These are phyloP conservation scores for Tolypocladium amazonense DNA, from an alignment of 2,329 filamentous ascomycete species.

Conservation along the genomic window DNA sequence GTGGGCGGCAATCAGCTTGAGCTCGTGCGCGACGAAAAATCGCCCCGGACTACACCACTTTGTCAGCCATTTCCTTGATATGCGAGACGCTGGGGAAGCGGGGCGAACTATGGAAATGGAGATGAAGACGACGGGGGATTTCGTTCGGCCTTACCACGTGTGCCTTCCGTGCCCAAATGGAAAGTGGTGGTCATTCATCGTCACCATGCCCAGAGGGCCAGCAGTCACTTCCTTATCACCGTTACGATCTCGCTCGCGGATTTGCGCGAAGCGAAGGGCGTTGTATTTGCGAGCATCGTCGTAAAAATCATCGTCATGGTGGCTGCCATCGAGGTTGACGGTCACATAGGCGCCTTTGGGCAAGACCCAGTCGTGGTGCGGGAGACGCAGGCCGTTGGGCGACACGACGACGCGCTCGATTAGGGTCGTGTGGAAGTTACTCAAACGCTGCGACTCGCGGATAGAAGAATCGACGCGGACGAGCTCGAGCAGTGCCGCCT, in stretches of 20 bases:
- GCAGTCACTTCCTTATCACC: constrained; percentile 18
- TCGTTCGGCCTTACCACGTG: constrained; percentile 24
- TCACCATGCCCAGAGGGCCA: constrained; percentile 33
- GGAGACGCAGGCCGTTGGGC: constrained; percentile 30
- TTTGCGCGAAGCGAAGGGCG: constrained; percentile 35
- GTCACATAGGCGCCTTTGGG: constrained; percentile 33
- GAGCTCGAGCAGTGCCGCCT: constrained; percentile 29
- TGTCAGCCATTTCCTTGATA: not conserved
- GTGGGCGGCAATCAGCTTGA: constrained; percentile 42
- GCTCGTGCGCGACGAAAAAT: constrained; percentile 44
- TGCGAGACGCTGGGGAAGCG: not conserved
- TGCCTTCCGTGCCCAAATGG: constrained; percentile 48
- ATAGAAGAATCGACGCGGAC: constrained; percentile 39
- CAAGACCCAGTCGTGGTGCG: constrained; percentile 15
- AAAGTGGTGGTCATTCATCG: constrained; percentile 38
- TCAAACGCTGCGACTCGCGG: constrained; percentile 40
- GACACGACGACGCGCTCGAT: constrained; percentile 34
- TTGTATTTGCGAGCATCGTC: constrained; percentile 31
- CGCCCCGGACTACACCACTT: constrained; percentile 30
- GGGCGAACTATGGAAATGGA: not conserved
- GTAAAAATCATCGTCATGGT: constrained; percentile 35
- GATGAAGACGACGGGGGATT: not conserved
- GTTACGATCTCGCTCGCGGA: constrained; percentile 26
- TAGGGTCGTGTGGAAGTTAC: constrained; percentile 33
- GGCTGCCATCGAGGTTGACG: constrained; percentile 31